These are phyloP conservation scores for Polyporus tsugae DNA, from an alignment of 1,284 basidiomycete species.

Conservation along the genomic window DNA sequence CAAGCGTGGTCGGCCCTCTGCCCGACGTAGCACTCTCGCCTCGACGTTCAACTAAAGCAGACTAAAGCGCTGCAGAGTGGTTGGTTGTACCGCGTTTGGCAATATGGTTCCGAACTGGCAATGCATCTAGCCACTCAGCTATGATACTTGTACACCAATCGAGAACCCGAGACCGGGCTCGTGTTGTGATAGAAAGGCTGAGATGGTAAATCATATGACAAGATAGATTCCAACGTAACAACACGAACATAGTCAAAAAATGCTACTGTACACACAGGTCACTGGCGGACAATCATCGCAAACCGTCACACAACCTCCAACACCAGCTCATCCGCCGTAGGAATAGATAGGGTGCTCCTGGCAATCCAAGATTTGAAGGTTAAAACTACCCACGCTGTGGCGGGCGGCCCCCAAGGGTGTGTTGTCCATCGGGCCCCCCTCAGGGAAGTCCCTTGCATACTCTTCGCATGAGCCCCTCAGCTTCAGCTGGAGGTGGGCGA, in stretches of 20 bases:
- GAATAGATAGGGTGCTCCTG: not conserved
- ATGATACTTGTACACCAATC: too few species aligned
- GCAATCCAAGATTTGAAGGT: not conserved
- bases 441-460: not conserved
- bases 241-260: not conserved
- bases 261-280: not conserved
- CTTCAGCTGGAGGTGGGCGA: not conserved
- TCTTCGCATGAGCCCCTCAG: not conserved
- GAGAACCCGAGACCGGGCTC: not conserved
- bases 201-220: not conserved
- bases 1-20: too few species aligned
- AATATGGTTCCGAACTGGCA: not conserved
- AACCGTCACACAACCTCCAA: not conserved
- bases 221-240: not conserved
- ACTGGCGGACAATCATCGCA: not conserved
- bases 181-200: not conserved
- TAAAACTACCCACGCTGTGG: not conserved
- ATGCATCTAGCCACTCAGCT: not conserved
- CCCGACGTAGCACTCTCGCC: too few species aligned
- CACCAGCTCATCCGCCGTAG: not conserved
- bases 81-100: not conserved
- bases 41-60: not conserved
- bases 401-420: not conserved
- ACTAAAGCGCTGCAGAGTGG: not conserved
- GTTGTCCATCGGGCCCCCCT: not conserved